phyloP scores from a whole-genome alignment of 140 eudicot species.

The Oenanthe javanica region DNA sequence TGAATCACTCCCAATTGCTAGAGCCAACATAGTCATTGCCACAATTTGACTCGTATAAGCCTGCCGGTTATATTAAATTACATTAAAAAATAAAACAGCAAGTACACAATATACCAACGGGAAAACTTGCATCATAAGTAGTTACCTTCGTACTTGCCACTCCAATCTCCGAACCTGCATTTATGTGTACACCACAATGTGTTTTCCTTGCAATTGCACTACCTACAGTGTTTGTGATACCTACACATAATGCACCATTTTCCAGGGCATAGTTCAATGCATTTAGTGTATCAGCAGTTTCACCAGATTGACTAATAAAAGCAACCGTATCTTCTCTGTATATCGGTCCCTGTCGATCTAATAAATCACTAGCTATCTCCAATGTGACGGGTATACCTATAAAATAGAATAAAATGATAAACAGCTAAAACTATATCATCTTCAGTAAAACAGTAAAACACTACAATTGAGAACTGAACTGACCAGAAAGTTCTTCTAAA shows the following conservation, averaged over 20 bases:
- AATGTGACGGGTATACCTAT: conserved; percentile 87
- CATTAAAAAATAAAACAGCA: conserved; percentile 1
- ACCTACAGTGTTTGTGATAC: conserved; percentile 95
- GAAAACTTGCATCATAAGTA: neutral
- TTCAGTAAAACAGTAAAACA: neutral
- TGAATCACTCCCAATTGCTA: conserved; percentile 87
- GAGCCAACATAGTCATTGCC: conserved; percentile 98
- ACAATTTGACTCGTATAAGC: conserved; percentile 98
- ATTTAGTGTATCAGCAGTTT: conserved; percentile 90
- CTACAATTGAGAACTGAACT: conserved; percentile 20
- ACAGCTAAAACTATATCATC: neutral
- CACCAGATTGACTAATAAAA: conserved; percentile 98
- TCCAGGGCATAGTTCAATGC: conserved; percentile 87
- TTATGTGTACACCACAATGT: conserved; percentile 93
- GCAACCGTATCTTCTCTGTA: conserved; percentile 89
- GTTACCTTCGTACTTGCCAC: conserved; percentile 97
- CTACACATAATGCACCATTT: conserved; percentile 97
- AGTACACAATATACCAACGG: neutral
- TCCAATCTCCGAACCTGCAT: conserved; percentile 98
- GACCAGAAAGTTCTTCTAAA: conserved; percentile 98
- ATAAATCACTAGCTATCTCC: conserved; percentile 97
- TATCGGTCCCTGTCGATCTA: conserved; percentile 93
- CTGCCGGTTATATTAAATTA: conserved; percentile 29
- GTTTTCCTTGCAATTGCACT: conserved; percentile 95
- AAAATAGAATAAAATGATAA: neutral